Evolutionary conservation across 2,329 filamentous ascomycete species (phyloP).

Genomic region (Arthrobotrys pseudoclavata): DNA sequence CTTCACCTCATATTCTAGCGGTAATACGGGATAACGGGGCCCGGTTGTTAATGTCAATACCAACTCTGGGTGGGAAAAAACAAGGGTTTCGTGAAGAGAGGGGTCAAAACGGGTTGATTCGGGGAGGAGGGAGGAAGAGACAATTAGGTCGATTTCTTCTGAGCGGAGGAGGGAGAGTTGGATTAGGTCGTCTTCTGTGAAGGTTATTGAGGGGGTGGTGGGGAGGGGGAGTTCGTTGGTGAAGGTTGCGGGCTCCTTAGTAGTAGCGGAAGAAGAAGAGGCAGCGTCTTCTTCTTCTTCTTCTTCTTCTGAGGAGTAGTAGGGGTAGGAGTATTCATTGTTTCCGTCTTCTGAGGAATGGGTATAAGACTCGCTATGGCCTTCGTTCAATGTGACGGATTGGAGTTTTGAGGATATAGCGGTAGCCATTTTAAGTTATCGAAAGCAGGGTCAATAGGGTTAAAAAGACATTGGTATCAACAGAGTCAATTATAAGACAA

Average conservation of each 20-base stretch:
- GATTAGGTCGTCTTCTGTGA: slow-evolving; percentile 60
- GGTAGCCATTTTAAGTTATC: slow-evolving; percentile 15
- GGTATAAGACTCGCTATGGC: neutral
- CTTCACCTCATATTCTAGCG: slow-evolving; percentile 58
- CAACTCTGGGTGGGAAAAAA: slow-evolving; percentile 59
- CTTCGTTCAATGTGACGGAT: neutral
- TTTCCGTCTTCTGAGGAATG: neutral
- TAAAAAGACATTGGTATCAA: neutral
- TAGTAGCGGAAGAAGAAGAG: neutral
- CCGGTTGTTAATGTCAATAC: slow-evolving; percentile 60
- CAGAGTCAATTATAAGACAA: neutral
- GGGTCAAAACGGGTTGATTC: slow-evolving; percentile 50
- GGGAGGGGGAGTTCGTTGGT: slow-evolving; percentile 35
- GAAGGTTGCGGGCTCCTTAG: slow-evolving; percentile 9
- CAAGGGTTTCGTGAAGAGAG: slow-evolving; percentile 45
- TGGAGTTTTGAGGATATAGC: neutral
- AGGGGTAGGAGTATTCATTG: neutral
- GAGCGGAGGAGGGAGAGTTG: slow-evolving; percentile 60
- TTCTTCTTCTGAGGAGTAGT: slow-evolving; percentile 13
- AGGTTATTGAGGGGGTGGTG: slow-evolving; percentile 27
- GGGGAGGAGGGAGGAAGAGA: slow-evolving; percentile 42
- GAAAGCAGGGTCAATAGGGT: neutral
- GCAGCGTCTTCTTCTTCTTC: neutral
- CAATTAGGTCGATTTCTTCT: slow-evolving; percentile 59
- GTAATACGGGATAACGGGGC: slow-evolving; percentile 59